Conservation (phyloP, 192 early-diverging fungal species). For the Spizellomyces punctatus region DNA sequence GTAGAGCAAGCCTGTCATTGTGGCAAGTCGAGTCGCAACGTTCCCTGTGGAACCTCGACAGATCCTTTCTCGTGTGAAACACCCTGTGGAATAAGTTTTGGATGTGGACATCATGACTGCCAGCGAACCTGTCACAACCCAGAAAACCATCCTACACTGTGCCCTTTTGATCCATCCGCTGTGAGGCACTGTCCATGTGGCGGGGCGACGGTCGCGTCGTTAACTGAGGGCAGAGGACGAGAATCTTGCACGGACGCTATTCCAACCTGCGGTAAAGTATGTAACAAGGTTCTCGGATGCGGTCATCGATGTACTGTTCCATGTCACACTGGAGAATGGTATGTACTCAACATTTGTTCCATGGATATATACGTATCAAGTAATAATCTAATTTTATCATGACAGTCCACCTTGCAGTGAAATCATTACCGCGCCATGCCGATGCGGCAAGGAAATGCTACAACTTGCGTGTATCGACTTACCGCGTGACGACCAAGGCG, state of each 20-base stretch:
- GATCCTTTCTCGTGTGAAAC: constrained; percentile 35
- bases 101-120: constrained; percentile 48
- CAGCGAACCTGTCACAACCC: constrained; percentile 38
- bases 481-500: constrained; percentile 28
- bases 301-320: constrained; percentile 41
- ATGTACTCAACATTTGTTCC: no score
- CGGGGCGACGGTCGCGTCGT: constrained; percentile 9
- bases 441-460: constrained; percentile 34
- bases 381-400: no score
- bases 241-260: constrained; percentile 39
- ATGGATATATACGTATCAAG: no score
- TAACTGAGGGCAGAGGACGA: constrained; percentile 28
- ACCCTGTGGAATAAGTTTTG: constrained; percentile 33
- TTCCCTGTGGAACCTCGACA: constrained; percentile 29
- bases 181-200: constrained; percentile 44
- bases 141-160: constrained; percentile 23
- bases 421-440: constrained; percentile 32
- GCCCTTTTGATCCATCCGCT: constrained; percentile 49
- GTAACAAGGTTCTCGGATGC: constrained; percentile 42
- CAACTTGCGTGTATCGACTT: constrained; percentile 31
- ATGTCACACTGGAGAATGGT: constrained; percentile 45
- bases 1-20: constrained; percentile 36
- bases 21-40: constrained; percentile 30
- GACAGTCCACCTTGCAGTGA: constrained; percentile 32
- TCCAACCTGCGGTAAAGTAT: constrained; percentile 41